These are phyloP conservation scores for Globisporangium cederbergense DNA, from an alignment of 352 stramenopile species.

Conservation along the genomic window DNA sequence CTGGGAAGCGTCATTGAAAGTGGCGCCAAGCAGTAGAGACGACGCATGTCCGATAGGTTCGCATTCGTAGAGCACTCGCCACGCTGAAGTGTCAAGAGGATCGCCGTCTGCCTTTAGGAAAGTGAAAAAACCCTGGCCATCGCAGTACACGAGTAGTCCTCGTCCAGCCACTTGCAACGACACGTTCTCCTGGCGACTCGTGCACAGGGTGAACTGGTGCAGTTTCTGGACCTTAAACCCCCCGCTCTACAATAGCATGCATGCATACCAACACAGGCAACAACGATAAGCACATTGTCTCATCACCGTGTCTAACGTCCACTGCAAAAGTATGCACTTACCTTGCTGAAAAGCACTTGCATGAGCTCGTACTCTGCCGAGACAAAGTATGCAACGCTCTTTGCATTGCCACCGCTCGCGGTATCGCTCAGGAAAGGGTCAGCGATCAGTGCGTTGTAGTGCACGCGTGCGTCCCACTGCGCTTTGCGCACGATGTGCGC, in stretches of 20 bases:
- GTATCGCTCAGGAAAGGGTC: slow-evolving; percentile 52
- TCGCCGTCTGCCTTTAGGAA: slow-evolving; percentile 39
- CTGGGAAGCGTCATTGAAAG: slow-evolving; percentile 37
- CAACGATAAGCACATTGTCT: background rate
- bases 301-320: background rate
- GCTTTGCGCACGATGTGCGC: slow-evolving; percentile 54
- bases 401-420: slow-evolving; percentile 13
- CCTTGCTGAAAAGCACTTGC: slow-evolving; percentile 40
- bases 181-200: slow-evolving; percentile 53
- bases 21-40: slow-evolving; percentile 43
- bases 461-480: slow-evolving; percentile 69
- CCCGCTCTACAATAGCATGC: slow-evolving; percentile 17
- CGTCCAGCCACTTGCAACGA: slow-evolving; percentile 51
- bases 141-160: slow-evolving; percentile 63
- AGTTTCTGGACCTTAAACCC: slow-evolving; percentile 28
- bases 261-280: background rate
- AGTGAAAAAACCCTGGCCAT: slow-evolving; percentile 54
- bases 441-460: slow-evolving; percentile 54
- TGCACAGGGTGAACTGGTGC: slow-evolving; percentile 34
- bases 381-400: slow-evolving; percentile 62
- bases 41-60: slow-evolving; percentile 30
- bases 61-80: slow-evolving; percentile 51
- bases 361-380: slow-evolving; percentile 58
- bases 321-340: slow-evolving; percentile 10
- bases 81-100: slow-evolving; percentile 24